Conservation (phyloP, 1,284 basidiomycete genomes). For the Agaricales sp. region DNA sequence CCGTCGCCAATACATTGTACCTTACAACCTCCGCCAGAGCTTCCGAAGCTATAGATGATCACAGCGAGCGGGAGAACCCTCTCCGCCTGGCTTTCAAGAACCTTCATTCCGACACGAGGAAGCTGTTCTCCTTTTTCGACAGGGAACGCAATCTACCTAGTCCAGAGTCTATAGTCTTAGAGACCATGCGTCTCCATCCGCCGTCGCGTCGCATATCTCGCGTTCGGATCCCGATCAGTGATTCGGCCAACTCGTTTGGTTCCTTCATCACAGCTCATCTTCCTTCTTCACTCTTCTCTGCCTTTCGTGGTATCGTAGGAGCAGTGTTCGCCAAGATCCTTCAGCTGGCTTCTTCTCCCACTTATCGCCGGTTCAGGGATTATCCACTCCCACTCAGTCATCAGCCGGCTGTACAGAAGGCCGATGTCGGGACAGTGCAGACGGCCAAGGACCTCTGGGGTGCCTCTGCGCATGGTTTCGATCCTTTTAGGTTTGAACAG, state of each 20-base stretch:
- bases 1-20: constrained; percentile 29
- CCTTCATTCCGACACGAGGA: constrained; percentile 27
- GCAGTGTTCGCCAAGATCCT: neutral
- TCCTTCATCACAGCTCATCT: constrained; percentile 7
- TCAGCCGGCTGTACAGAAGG: constrained; percentile 12
- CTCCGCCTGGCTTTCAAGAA: constrained; percentile 22
- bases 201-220: constrained; percentile 34
- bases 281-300: constrained; percentile 3
- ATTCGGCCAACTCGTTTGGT: constrained; percentile 10
- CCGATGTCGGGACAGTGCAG: constrained; percentile 35
- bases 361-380: neutral
- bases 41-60: neutral
- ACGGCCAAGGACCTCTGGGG: constrained; percentile 27
- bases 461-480: constrained; percentile 23
- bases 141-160: constrained; percentile 18
- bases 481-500: constrained; percentile 26
- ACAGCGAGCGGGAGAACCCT: constrained; percentile 8
- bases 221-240: constrained; percentile 10
- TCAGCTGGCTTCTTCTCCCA: neutral
- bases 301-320: constrained; percentile 10
- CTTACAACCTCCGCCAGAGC: neutral
- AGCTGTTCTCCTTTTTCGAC: constrained; percentile 4
- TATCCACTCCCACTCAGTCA: neutral
- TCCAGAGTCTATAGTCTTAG: constrained; percentile 28
- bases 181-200: constrained; percentile 34